Evolutionary conservation across 2,329 filamentous ascomycete species (phyloP), one percentile per base, ranked within the genome.

Genomic region (Emmonsiellopsis sp.): DNA sequence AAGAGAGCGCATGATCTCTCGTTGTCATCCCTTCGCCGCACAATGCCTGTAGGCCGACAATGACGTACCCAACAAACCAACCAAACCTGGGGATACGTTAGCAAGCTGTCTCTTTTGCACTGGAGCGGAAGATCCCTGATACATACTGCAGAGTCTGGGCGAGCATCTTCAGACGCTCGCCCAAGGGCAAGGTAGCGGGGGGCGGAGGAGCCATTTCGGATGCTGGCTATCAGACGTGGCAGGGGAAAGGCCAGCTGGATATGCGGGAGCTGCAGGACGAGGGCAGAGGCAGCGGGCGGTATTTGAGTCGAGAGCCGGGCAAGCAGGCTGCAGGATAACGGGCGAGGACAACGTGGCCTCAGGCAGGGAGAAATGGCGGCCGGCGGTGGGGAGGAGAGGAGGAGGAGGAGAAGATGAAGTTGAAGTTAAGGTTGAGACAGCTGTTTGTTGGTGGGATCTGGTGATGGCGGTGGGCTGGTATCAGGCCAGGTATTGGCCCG

Each of bases 61-160:
- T 40, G 54, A 83, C 86, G 60, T 86, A 90, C 86, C 86, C 87
- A 64, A 82, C 76, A 68, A 90, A 91, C 87, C 87, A 92, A 65
- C 81, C 86, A 67, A 91, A 62, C 59, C 63, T 67, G 57, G 59
- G 51, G 62, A 77, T 70, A 44, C 15, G 34, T 59, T 50, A 59
- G 55, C 52, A 53, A 35, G 15, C 42, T 7, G 15, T 34, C 42
- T 38, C 6, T 48, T 15, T n/a, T 30, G 26, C 13, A 52, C 32
- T 32, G 50, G 45, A 42, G 30, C 51, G 46, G 15, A 47, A 58
- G 47, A 53, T 59, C 72, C 72, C 69, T 69, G 83, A 76, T 71
- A 86, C 92, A 63, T 70, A 98, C 78, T 97, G 93, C 62, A 97
- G 79, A 45, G 91, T 97, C 72, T 95, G 84, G 61, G 86, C 90